These are phyloP conservation scores for Pythium diclinum DNA, from an alignment of 352 stramenopile genomes.

Conservation along the genomic window DNA sequence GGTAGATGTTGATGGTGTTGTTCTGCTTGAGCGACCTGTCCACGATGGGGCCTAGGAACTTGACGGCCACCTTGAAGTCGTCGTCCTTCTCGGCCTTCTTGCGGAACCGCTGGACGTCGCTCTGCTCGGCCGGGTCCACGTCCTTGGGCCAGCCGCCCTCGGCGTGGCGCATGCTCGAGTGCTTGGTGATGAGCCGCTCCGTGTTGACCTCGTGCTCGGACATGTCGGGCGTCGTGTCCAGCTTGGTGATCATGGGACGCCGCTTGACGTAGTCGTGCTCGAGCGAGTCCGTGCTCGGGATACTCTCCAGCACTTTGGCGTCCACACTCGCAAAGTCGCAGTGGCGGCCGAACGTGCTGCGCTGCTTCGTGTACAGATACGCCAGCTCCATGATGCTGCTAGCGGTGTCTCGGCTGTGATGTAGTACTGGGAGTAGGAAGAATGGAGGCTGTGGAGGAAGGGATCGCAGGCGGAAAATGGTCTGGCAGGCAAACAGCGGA, in stretches of 20 bases:
- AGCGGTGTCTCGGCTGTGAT: too few species aligned
- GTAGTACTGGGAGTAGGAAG: too few species aligned
- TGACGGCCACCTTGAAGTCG: slow-evolving; percentile 94
- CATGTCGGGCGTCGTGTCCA: slow-evolving; percentile 91
- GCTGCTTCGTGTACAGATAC: slow-evolving; percentile 90
- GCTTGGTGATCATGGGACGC: slow-evolving; percentile 79
- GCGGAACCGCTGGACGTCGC: slow-evolving; percentile 93
- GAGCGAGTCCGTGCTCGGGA: slow-evolving; percentile 80
- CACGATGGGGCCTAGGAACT: slow-evolving; percentile 90
- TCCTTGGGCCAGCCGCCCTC: slow-evolving; percentile 98
- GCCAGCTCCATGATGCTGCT: slow-evolving; percentile 72
- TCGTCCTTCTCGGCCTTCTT: slow-evolving; percentile 98
- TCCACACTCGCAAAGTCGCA: slow-evolving; percentile 91
- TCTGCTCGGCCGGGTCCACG: slow-evolving; percentile 95
- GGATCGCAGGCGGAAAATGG: background rate
- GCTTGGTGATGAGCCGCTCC: slow-evolving; percentile 90
- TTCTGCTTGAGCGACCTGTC: slow-evolving; percentile 96
- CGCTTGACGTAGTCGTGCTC: slow-evolving; percentile 89
- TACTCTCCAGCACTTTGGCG: slow-evolving; percentile 88
- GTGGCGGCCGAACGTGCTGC: slow-evolving; percentile 91
- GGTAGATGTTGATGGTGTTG: slow-evolving; percentile 98
- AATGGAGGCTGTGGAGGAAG: background rate
- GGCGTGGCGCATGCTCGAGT: slow-evolving; percentile 92
- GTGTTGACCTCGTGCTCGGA: slow-evolving; percentile 94
- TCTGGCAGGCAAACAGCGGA: background rate